Conservation (phyloP, 2,329 filamentous ascomycete species). For the Colletotrichum salicis region DNA sequence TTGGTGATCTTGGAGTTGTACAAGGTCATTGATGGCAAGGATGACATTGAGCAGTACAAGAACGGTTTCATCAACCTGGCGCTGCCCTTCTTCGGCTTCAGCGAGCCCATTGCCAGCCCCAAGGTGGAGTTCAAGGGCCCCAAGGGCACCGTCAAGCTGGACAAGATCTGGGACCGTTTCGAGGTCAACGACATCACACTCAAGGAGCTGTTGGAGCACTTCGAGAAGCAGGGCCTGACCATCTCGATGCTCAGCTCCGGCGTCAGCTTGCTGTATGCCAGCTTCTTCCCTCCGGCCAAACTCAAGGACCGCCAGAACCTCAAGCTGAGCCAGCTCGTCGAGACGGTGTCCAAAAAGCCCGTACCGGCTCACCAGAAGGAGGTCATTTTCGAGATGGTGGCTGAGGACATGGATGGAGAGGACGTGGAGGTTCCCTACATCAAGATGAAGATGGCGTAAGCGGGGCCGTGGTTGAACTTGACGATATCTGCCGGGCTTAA, state of each 20-base stretch:
- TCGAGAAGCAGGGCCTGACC: constrained; percentile 81
- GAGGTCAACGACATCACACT: constrained; percentile 89
- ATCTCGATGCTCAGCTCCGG: constrained; percentile 98
- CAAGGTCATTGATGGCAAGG: constrained; percentile 96
- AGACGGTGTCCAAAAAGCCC: constrained; percentile 89
- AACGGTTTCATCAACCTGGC: constrained; percentile 98
- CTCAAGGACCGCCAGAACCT: constrained; percentile 83
- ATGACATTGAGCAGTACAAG: constrained; percentile 98
- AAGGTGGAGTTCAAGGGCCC: constrained; percentile 90
- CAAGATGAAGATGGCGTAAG: constrained; percentile 77
- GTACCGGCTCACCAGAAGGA: constrained; percentile 94
- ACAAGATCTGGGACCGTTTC: constrained; percentile 98
- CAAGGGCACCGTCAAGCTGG: constrained; percentile 82
- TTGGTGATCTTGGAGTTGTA: constrained; percentile 92
- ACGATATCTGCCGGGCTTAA: neutral
- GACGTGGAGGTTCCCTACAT: constrained; percentile 98
- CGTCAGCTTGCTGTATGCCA: constrained; percentile 92
- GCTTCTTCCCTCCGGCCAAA: constrained; percentile 84
- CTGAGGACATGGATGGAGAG: constrained; percentile 87
- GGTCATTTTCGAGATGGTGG: constrained; percentile 95
- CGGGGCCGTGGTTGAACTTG: neutral
- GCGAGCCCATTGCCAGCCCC: constrained; percentile 92
- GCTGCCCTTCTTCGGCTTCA: constrained; percentile 97
- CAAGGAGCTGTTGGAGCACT: constrained; percentile 83
- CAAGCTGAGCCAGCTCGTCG: constrained; percentile 89